Conservation (phyloP, 2,329 filamentous ascomycete genomes). For the Colletotrichum navitas region DNA sequence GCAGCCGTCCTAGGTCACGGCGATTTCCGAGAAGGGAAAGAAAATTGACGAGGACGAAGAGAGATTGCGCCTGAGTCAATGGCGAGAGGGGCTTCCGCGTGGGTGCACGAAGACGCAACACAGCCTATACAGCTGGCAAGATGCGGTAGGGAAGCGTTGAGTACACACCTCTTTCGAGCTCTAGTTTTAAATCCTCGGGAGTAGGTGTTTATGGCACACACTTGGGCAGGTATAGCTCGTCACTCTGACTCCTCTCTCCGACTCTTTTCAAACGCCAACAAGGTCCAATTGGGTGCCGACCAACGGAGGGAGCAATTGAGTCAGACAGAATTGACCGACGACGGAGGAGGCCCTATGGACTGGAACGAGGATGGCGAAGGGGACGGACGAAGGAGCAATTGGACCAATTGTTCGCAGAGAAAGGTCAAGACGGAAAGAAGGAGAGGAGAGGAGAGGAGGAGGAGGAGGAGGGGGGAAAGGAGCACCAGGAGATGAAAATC, state of each 20-base stretch:
- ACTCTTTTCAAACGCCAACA: conserved; percentile 2
- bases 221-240: conserved; percentile 3
- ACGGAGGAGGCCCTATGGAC: background rate
- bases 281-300: conserved; percentile 21
- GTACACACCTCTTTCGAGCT: conserved; percentile 28
- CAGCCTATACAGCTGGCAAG: background rate
- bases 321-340: conserved; percentile 9
- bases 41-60: background rate
- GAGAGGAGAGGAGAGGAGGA: background rate
- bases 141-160: background rate
- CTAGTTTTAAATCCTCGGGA: background rate
- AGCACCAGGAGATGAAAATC: background rate
- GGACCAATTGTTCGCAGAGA: conserved; percentile 23
- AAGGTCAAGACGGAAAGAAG: conserved; percentile 6
- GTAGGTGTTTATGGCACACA: background rate
- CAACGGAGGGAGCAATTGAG: conserved; percentile 26
- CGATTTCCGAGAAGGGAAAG: background rate
- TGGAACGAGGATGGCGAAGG: background rate
- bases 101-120: background rate
- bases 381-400: background rate
- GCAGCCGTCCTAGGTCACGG: background rate
- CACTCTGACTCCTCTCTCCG: conserved; percentile 12
- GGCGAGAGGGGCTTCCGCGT: conserved; percentile 19
- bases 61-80: conserved; percentile 3
- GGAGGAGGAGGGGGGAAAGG: background rate